Conservation (phyloP, 202 grass and related monocot species). For the Dendrocalamus latiflorus region DNA sequence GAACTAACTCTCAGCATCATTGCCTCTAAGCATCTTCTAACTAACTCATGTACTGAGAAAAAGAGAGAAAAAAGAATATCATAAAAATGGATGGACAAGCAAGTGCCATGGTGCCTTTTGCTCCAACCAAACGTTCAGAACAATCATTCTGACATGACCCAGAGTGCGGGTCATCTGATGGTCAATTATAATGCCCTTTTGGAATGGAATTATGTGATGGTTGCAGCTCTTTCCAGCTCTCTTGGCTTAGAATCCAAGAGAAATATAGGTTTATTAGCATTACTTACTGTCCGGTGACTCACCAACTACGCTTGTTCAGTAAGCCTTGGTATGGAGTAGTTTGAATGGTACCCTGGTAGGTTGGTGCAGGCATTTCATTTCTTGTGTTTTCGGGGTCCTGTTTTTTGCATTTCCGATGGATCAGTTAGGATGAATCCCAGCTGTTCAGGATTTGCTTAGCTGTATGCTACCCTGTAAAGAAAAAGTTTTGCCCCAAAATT, state of each 20-base stretch:
- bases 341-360: not conserved
- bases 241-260: conserved; percentile 41
- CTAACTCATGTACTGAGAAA: not conserved
- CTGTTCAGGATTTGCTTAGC: not conserved
- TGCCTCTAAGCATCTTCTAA: too few relatives aligned
- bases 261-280: not conserved
- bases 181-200: not conserved
- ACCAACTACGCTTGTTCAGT: conserved; percentile 28
- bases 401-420: not conserved
- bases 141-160: conserved; percentile 25
- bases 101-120: not conserved
- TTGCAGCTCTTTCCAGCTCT: conserved; percentile 33
- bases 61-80: not conserved
- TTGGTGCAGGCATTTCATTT: not conserved
- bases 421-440: not conserved
- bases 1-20: too few relatives aligned
- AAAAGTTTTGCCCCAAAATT: not conserved
- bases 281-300: not conserved
- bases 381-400: not conserved
- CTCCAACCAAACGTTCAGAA: conserved; percentile 19
- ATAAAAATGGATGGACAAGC: not conserved
- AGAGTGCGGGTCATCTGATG: conserved; percentile 7
- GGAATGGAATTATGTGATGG: conserved; percentile 26
- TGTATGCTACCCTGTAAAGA: not conserved
- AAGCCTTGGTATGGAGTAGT: not conserved